Conservation (phyloP, 2,329 filamentous ascomycete genomes). For the Mollisia scopiformis region DNA sequence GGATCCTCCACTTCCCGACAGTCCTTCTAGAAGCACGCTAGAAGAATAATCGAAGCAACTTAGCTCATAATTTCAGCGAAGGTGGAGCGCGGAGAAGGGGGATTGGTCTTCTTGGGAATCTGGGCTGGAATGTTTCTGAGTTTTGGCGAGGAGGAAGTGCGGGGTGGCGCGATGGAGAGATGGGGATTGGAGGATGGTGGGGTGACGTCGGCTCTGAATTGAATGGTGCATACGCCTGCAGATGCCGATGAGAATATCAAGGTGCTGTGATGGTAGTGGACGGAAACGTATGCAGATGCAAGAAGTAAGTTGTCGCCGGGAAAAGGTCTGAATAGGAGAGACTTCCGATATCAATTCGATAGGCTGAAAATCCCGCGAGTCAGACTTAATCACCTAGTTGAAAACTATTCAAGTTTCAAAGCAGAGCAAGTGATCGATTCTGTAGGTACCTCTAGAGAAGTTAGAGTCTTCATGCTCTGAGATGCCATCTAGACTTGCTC, state of each 20-base stretch:
- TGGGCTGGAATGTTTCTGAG: background rate
- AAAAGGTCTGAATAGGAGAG: background rate
- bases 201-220: no score
- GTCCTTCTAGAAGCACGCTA: background rate
- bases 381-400: background rate
- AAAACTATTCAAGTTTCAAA: background rate
- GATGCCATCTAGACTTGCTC: no score
- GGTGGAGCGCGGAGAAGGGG: background rate
- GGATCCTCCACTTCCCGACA: background rate
- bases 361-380: background rate
- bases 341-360: background rate
- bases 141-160: background rate
- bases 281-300: background rate
- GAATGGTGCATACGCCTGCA: background rate
- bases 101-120: background rate
- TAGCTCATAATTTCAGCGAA: background rate
- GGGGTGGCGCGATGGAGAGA: background rate
- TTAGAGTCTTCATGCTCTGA: no score
- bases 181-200: background rate
- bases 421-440: background rate
- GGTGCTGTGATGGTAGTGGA: background rate
- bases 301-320: background rate
- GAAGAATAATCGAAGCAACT: background rate
- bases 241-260: background rate
- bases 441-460: background rate